Percentiles rank a stretch among this genome's conserved stretches.
Evolutionary conservation across 495 filamentous ascomycete species (phyloP).

Genomic region (Parmelia sp.): DNA sequence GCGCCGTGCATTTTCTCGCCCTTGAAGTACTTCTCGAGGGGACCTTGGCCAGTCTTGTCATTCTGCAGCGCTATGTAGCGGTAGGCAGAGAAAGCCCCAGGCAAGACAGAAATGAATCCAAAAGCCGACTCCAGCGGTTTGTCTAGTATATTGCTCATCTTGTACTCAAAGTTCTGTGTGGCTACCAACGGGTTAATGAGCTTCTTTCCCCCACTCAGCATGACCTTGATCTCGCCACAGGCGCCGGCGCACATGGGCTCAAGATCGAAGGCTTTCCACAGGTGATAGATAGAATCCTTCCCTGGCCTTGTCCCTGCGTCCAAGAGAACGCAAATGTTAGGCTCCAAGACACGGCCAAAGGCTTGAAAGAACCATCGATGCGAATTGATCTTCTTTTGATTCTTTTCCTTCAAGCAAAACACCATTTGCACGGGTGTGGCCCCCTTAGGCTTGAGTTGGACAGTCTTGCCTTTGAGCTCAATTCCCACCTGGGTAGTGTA

Average conservation of each 20-base stretch:
- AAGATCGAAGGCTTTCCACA: constrained; percentile 98
- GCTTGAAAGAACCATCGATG: constrained; percentile 99
- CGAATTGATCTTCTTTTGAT: constrained; percentile 99
- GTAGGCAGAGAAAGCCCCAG: constrained; percentile 97
- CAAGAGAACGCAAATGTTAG: constrained; percentile 93
- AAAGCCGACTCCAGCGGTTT: constrained; percentile 97
- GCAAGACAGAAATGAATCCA: constrained; percentile 94
- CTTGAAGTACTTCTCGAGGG: constrained; percentile 92
- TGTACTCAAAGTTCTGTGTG: constrained; percentile 99
- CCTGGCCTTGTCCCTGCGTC: constrained; percentile 95
- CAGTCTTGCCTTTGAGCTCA: constrained; percentile 80
- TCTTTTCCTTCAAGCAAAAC: constrained; percentile 99
- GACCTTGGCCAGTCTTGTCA: constrained; percentile 87
- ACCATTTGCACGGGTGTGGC: constrained; percentile 90
- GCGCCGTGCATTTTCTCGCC: constrained; percentile 97
- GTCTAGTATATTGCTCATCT: constrained; percentile 99
- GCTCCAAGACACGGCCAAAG: constrained; percentile 86
- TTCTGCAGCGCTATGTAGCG: constrained; percentile 92
- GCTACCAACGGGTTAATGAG: constrained; percentile 91
- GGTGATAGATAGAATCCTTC: constrained; percentile 85
- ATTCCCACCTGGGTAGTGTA: constrained; percentile 93
- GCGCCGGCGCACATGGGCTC: constrained; percentile 96
- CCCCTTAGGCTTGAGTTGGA: constrained; percentile 65
- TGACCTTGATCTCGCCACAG: constrained; percentile 98
- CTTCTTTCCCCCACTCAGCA: constrained; percentile 88